phyloP scores from a whole-genome alignment of 805 yeast species.

The Candida caryicola region DNA sequence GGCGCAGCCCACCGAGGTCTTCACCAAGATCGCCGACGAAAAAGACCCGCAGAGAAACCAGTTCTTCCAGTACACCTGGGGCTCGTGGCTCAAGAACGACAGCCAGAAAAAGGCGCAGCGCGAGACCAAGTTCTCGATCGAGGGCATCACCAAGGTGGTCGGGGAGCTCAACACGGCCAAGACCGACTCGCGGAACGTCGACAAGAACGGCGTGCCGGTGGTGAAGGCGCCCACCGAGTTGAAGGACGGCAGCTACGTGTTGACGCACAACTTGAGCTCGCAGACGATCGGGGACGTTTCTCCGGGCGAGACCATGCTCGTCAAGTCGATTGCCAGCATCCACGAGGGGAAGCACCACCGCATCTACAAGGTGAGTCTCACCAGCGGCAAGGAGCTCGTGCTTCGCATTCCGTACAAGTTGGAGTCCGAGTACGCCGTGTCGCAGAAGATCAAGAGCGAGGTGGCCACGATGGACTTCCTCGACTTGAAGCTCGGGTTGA shows the following conservation, averaged over 20 bases:
- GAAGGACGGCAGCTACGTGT: slow-evolving; percentile 39
- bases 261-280: slow-evolving; percentile 48
- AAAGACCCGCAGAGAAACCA: slow-evolving; percentile 65
- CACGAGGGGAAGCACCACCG: slow-evolving; percentile 96
- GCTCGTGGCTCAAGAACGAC: slow-evolving; percentile 88
- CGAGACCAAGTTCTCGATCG: slow-evolving; percentile 75
- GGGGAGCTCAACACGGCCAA: slow-evolving; percentile 42
- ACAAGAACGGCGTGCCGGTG: slow-evolving; percentile 19
- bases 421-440: slow-evolving; percentile 62
- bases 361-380: slow-evolving; percentile 69
- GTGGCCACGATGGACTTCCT: slow-evolving; percentile 92
- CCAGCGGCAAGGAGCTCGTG: slow-evolving; percentile 58
- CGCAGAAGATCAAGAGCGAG: slow-evolving; percentile 76
- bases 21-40: slow-evolving; percentile 57
- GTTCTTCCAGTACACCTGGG: slow-evolving; percentile 91
- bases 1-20: slow-evolving; percentile 34
- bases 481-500: slow-evolving; percentile 56
- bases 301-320: slow-evolving; percentile 34
- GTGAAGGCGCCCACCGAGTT: slow-evolving; percentile 38
- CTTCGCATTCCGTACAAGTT: slow-evolving; percentile 84
- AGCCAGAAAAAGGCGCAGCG: slow-evolving; percentile 69
- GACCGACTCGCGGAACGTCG: slow-evolving; percentile 22
- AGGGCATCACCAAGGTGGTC: slow-evolving; percentile 63
- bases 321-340: slow-evolving; percentile 74
- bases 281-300: slow-evolving; percentile 43